Base-by-base conservation (phyloP, 2,329 filamentous ascomycete species). In the Cladosporium sp. region DNA sequence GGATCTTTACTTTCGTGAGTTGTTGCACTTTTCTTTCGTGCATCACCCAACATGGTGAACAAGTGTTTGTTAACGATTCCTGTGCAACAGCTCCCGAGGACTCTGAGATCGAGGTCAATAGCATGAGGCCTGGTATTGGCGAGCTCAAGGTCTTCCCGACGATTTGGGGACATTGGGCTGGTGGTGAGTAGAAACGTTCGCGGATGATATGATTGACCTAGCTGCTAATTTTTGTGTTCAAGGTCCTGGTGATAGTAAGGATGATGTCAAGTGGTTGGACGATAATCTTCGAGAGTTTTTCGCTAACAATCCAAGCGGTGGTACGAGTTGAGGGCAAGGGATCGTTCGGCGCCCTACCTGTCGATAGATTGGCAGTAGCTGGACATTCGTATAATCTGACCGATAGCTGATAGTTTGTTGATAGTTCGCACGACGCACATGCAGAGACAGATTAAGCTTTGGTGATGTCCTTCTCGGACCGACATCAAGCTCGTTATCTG, bases 1-100 rank as follows among this genome's bases (percentile, higher is more conserved):
- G 0, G 88, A 92, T 63, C 73, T 92, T 4, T 92, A 92, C 63
- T 92, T 93, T 57, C 88, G 74, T 82, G 63, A 69, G 78, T 70
- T 18, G 11, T 36, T 29, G n/a, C n/a, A n/a, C n/a, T 36, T 12
- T 44, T 7, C 9, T 20, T 7, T 7, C 39, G 7, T 42, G 47
- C 32, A 44, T 3, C 19, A 36, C n/a, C n/a, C n/a, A n/a, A n/a
- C n/a, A n/a, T n/a, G 9, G 32, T 12, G 17, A 7, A 12, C 19
- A 29, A 32, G 4, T 6, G 18, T 38, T n/a, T 38, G 36, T 53
- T 57, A 45, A 61, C 54, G n/a, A 7, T 27, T 30, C 15, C 9
- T 17, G 22, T 27, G n/a, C 20, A 20, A 7, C 54, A 84, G 80
- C 45, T 38, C 86, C 86, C 0, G 87, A 91, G 60, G 88, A 91